Evolutionary conservation across 768 basidiomycete species (phyloP).

Genomic region (Tephrocybe sp.): DNA sequence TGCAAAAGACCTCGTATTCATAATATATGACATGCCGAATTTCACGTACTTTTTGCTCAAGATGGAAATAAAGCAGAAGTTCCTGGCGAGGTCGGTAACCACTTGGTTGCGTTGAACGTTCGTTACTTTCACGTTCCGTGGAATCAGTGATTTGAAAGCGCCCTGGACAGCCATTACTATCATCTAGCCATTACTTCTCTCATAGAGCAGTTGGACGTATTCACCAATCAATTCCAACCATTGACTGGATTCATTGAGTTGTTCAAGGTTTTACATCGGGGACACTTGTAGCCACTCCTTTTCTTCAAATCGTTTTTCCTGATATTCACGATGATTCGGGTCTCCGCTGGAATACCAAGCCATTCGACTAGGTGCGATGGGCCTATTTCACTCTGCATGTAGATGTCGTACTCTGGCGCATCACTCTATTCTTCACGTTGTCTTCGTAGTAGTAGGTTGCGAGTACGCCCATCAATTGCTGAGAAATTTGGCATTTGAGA

Average conservation of each 20-base stretch:
- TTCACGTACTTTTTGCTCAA: too few relatives aligned
- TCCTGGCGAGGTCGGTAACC: too few relatives aligned
- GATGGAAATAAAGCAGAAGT: too few relatives aligned
- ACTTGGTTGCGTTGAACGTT: too few relatives aligned
- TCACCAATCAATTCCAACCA: slow-evolving; percentile 1
- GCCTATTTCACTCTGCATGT: background rate
- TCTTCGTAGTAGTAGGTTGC: background rate
- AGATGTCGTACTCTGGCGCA: background rate
- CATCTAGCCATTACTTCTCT: background rate
- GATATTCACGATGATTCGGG: background rate
- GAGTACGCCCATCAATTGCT: background rate
- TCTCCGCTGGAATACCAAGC: background rate
- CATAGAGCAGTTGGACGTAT: background rate
- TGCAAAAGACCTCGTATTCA: too few relatives aligned
- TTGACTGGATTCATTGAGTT: background rate
- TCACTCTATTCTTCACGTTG: background rate
- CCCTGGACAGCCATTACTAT: background rate
- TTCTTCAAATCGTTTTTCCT: background rate
- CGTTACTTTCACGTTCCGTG: too few relatives aligned
- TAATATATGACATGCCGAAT: too few relatives aligned
- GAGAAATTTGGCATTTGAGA: background rate
- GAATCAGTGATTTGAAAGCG: background rate
- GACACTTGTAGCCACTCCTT: background rate
- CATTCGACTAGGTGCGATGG: background rate
- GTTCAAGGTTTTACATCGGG: background rate